phyloP scores from a whole-genome alignment of 2,329 filamentous ascomycete species.

The Diplodia corticola region DNA sequence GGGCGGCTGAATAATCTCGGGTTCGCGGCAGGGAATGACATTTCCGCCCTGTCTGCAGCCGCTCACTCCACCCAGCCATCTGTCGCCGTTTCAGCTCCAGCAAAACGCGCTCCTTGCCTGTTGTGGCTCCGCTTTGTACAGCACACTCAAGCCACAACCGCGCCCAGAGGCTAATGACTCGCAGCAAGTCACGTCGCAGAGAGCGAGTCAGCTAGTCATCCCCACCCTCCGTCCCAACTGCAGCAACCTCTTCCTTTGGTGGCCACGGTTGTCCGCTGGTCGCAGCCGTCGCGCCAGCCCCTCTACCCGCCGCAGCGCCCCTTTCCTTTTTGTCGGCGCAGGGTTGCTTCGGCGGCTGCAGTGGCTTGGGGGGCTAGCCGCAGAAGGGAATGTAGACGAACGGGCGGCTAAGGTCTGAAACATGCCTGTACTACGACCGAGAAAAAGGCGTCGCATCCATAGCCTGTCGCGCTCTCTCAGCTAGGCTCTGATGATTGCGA shows the following conservation, averaged over 20 bases:
- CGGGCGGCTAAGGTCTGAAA: conserved; percentile 17
- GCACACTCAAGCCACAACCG: not conserved
- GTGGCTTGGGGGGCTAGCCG: not conserved
- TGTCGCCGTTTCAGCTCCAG: not conserved
- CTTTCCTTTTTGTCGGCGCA: not conserved
- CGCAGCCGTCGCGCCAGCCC: not conserved
- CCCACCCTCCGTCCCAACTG: not conserved
- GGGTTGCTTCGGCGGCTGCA: not conserved
- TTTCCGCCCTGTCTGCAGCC: not conserved
- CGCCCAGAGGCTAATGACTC: not conserved
- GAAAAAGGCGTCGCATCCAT: not conserved
- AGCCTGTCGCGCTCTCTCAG: not conserved
- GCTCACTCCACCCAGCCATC: not conserved
- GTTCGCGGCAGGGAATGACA: not conserved
- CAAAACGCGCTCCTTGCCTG: conserved; percentile 1
- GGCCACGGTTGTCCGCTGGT: not conserved
- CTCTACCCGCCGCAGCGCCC: not conserved
- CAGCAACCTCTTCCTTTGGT: not conserved
- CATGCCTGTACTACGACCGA: not conserved
- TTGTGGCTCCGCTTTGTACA: not conserved
- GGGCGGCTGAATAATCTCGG: not conserved
- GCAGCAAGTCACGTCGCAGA: too few species aligned
- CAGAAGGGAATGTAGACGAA: conserved; percentile 12
- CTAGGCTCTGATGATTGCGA: conserved; percentile 1
- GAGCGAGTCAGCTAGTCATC: too few species aligned